phyloP scores from a whole-genome alignment of 345 rosid genomes.

The Rhodomyrtus tomentosa region DNA sequence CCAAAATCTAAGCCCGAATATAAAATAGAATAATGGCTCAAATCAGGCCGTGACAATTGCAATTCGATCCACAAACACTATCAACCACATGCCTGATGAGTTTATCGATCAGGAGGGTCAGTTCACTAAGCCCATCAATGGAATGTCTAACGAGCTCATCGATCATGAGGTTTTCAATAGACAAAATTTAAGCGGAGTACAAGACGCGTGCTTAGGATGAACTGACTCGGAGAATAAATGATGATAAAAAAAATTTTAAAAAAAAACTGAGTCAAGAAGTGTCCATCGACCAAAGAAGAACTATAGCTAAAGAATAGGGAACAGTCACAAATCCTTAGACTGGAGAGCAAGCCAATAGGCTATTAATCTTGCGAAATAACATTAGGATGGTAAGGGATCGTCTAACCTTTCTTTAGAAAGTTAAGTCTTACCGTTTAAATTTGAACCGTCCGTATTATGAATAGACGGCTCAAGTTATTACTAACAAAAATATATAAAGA shows the following conservation, averaged over 20 bases:
- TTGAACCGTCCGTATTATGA: too few relatives aligned
- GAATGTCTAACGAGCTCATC: neutral
- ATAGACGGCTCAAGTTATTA: too few relatives aligned
- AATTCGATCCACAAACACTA: neutral
- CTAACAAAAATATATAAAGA: too few relatives aligned
- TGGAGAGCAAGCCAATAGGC: neutral
- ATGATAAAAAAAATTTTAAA: too few relatives aligned
- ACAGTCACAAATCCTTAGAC: neutral
- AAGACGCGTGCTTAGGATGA: neutral
- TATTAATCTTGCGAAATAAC: neutral
- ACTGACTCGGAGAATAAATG: neutral
- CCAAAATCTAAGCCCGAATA: neutral
- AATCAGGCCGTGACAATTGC: neutral
- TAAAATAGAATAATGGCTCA: neutral
- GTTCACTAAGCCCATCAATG: neutral
- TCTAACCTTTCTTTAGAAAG: too few relatives aligned
- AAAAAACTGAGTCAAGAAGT: neutral
- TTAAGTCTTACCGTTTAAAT: too few relatives aligned
- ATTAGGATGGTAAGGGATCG: too few relatives aligned
- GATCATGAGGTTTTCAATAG: neutral
- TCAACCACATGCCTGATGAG: neutral
- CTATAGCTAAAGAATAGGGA: neutral
- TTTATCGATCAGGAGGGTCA: neutral
- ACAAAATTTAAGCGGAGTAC: neutral
- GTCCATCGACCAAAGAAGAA: neutral